Base-by-base conservation (phyloP, 2,329 filamentous ascomycete species). In the Triangularia verruculosa region DNA sequence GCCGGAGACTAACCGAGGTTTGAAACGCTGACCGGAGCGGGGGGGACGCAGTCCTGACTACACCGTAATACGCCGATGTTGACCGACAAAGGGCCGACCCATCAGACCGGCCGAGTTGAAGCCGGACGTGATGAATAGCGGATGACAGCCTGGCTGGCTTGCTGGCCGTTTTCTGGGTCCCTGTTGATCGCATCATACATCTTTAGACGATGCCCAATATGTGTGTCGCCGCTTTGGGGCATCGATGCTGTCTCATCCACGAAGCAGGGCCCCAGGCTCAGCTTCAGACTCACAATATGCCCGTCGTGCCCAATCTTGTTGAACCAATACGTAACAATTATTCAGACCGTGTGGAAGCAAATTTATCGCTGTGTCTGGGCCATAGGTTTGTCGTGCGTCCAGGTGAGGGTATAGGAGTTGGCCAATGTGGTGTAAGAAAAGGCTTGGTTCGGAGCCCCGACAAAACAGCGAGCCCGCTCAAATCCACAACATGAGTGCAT, bases 11-110 rank as follows among this genome's bases (percentile, higher is more conserved):
- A 58, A 24, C 59, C 32, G 63, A 57, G 52, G 34, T 25, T 58
- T 34, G 24, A 12, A 22, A 43, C 32, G 24, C 28, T 58, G 32
- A 58, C n/a, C 56, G 22, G 56, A 51, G 56, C 30, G 25, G 34
- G 24, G 32, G n/a, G 34, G 15, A 57, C 17, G n/a, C 27, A 32
- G 24, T 54, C 52, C 22, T 25, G n/a, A 28, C 52, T 28, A 54
- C 52, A 54, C 15, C 28, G 17, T 57, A 27, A 57, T 57, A 57
- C 54, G 27, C 57, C 57, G 57, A 59, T 52, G 32, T 11, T 43
- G 39, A 43, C 57, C 57, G 57, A 59, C 27, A 27, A 59, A 59
- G 57, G 57, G 39, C 57, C 57, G 57, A 59, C 32, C 24, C 30
- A 24, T 43, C 22, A 34, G 22, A 54, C 51, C 22, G 24, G 51